phyloP scores from a whole-genome alignment of 768 basidiomycete genomes.

The Dacryopinax spathularia region DNA sequence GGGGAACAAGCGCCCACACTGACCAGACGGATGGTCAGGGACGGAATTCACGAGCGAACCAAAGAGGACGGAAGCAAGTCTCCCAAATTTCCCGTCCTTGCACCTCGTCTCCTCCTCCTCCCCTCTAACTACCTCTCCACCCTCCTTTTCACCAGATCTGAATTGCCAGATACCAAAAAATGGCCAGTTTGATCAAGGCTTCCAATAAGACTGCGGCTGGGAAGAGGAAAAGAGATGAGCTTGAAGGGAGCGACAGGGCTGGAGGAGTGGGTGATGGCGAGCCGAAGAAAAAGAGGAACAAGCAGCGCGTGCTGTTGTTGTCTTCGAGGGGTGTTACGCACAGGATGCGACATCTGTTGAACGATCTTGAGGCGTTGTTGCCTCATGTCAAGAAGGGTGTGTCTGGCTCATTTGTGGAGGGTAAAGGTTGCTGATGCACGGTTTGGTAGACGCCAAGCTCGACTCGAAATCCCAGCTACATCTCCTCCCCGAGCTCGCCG shows the following conservation, averaged over 20 bases:
- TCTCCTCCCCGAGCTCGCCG: constrained; percentile 88
- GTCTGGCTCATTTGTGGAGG: constrained; percentile 17
- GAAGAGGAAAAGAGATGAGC: neutral
- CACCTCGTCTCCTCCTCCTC: no score
- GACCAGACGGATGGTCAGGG: no score
- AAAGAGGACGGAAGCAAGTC: neutral
- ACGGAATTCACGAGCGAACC: no score
- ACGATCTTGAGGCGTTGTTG: constrained; percentile 73
- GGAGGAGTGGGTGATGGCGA: neutral
- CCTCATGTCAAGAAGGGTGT: constrained; percentile 95
- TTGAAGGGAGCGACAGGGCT: constrained; percentile 11
- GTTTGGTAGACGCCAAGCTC: constrained; percentile 81
- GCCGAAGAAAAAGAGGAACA: constrained; percentile 58
- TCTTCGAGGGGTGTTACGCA: constrained; percentile 90
- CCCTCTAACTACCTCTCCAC: no score
- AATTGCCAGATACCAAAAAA: constrained; percentile 12
- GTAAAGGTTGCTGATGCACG: neutral
- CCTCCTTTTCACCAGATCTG: neutral
- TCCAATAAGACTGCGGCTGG: neutral
- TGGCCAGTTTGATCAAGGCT: constrained; percentile 11
- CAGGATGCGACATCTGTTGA: constrained; percentile 95
- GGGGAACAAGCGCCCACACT: no score
- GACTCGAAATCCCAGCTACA: constrained; percentile 91
- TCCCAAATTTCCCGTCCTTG: neutral
- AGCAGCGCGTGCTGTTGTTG: constrained; percentile 85